Evolutionary conservation across 306 rosid species (phyloP), one percentile per base, ranked within the genome.

Genomic region (Quercus dentata): DNA sequence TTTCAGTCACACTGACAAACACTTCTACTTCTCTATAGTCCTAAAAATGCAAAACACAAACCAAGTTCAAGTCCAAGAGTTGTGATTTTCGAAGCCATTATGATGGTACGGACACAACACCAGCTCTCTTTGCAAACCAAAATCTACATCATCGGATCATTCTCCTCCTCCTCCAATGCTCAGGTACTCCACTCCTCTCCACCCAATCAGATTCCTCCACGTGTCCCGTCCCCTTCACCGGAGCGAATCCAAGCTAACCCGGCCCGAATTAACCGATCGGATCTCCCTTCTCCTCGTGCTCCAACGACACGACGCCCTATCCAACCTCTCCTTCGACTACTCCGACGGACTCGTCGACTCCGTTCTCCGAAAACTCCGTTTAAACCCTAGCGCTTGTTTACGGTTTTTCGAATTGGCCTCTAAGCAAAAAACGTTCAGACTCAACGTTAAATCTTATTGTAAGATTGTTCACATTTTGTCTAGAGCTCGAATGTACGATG

Each of bases 251-350:
- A 86, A 83, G 74, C 89, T 87, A n/a, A 81, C 78, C 5, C 77
- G 71, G 8, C 79, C 94, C 55, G 85, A 86, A 20, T 56, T 89
- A 59, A 58, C 83, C 41, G 85, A 88, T 46, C 92, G 91, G 31
- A 91, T 94, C 79, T 21, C 92, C 78, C 93, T 89, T 59, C 91
- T 94, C 75, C 85, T 91, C 65, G 78, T 92, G 72, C 97, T 87
- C 76, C 78, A 74, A 56, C 93, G 98, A 8, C 76, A 76, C 74
- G 77, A 90, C 52, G 90, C 92, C 62, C 83, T 92, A 49, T 18
- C 19, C 75, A 77, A 77, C 14, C 88, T 91, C 75, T 78, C 87
- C 38, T 89, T 90, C 69, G 76, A 69, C 5, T 87, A 84, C 85
- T 87, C 97, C 58, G 92, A 94, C 67, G 69, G 79, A n/a, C 91